phyloP scores from a whole-genome alignment of 1,139 yeast species.

The Starmera stellimalicola region DNA sequence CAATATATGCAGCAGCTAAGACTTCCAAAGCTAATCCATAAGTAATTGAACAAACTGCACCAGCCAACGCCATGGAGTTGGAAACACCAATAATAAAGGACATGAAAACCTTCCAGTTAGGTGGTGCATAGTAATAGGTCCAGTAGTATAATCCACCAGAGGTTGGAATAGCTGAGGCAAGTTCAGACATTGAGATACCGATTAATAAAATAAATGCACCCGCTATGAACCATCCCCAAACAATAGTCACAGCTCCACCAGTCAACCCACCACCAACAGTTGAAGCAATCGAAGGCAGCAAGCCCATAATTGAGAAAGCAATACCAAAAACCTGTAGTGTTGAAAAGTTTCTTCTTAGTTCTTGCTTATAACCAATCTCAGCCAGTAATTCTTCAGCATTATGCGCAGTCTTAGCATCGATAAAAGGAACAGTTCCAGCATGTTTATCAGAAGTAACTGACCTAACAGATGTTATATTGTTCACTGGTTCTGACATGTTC shows the following conservation, averaged over 20 bases:
- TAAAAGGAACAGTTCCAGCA: too few relatives aligned
- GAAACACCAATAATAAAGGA: conserved; percentile 52
- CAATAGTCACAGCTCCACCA: conserved; percentile 48
- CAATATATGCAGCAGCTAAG: conserved; percentile 40
- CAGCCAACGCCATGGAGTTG: conserved; percentile 47
- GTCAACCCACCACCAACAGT: conserved; percentile 28
- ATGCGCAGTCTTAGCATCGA: neutral
- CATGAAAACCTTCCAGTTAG: conserved; percentile 29
- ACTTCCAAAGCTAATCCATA: conserved; percentile 51
- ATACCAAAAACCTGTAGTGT: conserved; percentile 41
- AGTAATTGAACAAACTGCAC: conserved; percentile 48
- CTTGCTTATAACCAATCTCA: conserved; percentile 46
- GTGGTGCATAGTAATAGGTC: conserved; percentile 49
- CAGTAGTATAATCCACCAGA: conserved; percentile 63
- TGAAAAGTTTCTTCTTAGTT: conserved; percentile 35
- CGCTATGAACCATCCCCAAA: conserved; percentile 68
- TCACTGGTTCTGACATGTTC: too few relatives aligned
- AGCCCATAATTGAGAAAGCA: conserved; percentile 45
- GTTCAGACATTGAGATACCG: conserved; percentile 54
- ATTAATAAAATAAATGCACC: conserved; percentile 47
- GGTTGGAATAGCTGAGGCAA: conserved; percentile 65
- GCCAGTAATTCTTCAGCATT: conserved; percentile 31
- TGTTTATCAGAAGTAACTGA: too few relatives aligned
- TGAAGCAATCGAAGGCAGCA: conserved; percentile 38
- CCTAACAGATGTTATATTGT: too few relatives aligned